phyloP scores from a whole-genome alignment of 2,329 filamentous ascomycete genomes.

The Microsporum ferrugineum region DNA sequence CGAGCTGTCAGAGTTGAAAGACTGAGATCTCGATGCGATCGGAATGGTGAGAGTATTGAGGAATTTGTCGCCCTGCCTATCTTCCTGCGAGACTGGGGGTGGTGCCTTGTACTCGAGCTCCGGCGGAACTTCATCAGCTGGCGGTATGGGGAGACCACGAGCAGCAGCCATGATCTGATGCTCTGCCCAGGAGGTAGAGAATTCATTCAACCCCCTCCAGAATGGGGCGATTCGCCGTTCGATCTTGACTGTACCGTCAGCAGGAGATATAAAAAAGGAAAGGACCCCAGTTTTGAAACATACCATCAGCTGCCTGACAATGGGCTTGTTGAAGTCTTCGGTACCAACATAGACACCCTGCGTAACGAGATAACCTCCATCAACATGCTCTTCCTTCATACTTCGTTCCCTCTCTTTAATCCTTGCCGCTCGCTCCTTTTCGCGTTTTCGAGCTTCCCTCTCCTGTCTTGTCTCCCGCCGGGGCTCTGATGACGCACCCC shows the following conservation, averaged over 20 bases:
- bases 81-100: slow-evolving; percentile 38
- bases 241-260: slow-evolving; percentile 50
- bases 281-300: slow-evolving; percentile 13
- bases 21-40: slow-evolving; percentile 64
- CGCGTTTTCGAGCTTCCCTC: slow-evolving; percentile 71
- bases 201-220: slow-evolving; percentile 86
- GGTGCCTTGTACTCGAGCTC: slow-evolving; percentile 49
- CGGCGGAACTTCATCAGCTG: slow-evolving; percentile 68
- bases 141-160: slow-evolving; percentile 69
- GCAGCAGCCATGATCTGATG: slow-evolving; percentile 89
- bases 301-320: slow-evolving; percentile 86
- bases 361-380: slow-evolving; percentile 89
- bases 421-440: slow-evolving; percentile 65
- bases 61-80: slow-evolving; percentile 47
- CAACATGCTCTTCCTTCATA: slow-evolving; percentile 80
- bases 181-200: slow-evolving; percentile 80
- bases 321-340: slow-evolving; percentile 84
- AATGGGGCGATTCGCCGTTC: slow-evolving; percentile 88
- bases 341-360: slow-evolving; percentile 83
- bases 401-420: slow-evolving; percentile 81
- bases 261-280: neutral
- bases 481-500: slow-evolving; percentile 43
- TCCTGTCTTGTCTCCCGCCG: slow-evolving; percentile 85
- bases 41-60: slow-evolving; percentile 67
- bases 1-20: slow-evolving; percentile 62